These are phyloP conservation scores for Aspergillus clavatus DNA, from an alignment of 2,329 filamentous ascomycete species.

Conservation along the genomic window DNA sequence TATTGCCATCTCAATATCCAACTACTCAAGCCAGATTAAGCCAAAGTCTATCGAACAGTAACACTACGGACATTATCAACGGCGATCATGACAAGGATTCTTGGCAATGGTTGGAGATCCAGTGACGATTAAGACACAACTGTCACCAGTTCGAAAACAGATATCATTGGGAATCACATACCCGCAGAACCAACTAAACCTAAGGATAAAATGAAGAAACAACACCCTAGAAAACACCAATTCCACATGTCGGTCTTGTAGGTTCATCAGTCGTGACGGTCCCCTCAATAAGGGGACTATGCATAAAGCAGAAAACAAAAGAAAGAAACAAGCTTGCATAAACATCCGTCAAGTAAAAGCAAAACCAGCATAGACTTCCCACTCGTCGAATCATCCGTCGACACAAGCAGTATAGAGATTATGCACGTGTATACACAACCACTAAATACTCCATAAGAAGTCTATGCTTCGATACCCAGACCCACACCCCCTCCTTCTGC, in stretches of 20 bases:
- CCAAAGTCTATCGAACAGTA: too few relatives aligned
- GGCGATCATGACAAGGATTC: too few relatives aligned
- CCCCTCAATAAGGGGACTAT: constrained; percentile 1
- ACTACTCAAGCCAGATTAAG: too few relatives aligned
- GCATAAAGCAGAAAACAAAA: constrained; percentile 2
- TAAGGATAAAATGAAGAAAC: background rate
- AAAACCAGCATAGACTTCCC: background rate
- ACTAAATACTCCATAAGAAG: too few relatives aligned
- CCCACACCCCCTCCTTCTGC: constrained; percentile 50
- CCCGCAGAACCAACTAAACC: constrained; percentile 1
- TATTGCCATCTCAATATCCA: too few relatives aligned
- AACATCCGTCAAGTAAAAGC: constrained; percentile 4
- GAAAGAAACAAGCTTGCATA: background rate
- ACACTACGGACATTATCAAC: too few relatives aligned
- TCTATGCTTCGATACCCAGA: constrained; percentile 50
- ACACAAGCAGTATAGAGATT: constrained; percentile 16
- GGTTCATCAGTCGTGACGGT: constrained; percentile 19
- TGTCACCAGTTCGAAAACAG: too few relatives aligned
- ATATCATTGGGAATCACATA: background rate
- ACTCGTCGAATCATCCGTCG: constrained; percentile 11
- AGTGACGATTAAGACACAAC: too few relatives aligned
- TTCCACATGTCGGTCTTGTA: constrained; percentile 10
- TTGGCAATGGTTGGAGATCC: too few relatives aligned
- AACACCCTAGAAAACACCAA: constrained; percentile 17
- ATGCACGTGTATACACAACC: constrained; percentile 20